Conservation (phyloP, 192 early-diverging fungal species). For the Globomyces pollinis-pini region DNA sequence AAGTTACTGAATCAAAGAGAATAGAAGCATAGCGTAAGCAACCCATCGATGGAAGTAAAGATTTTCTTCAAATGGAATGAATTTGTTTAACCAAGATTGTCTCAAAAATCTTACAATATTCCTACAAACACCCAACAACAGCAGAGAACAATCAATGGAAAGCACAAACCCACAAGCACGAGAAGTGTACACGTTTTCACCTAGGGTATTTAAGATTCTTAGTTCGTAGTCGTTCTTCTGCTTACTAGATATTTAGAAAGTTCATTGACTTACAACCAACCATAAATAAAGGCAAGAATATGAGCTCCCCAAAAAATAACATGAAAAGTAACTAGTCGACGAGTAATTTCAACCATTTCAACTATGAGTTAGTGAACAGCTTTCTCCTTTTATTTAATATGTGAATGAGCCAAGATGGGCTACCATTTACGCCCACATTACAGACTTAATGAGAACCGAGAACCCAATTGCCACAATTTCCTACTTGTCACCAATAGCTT, state of each 20-base stretch:
- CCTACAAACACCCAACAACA: constrained; percentile 48
- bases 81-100: constrained; percentile 6
- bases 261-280: constrained; percentile 26
- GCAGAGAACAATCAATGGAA: constrained; percentile 41
- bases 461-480: too few species aligned
- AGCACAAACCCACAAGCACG: constrained; percentile 51
- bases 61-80: constrained; percentile 49
- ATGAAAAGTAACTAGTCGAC: constrained; percentile 14
- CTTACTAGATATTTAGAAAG: constrained; percentile 20
- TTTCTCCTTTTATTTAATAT: too few species aligned
- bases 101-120: constrained; percentile 12
- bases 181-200: constrained; percentile 41
- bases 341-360: constrained; percentile 13
- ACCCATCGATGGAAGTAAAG: constrained; percentile 54
- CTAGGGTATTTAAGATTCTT: constrained; percentile 40
- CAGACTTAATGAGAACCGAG: too few species aligned
- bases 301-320: constrained; percentile 27
- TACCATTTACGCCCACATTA: too few species aligned
- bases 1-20: constrained; percentile 55
- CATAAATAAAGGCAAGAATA: constrained; percentile 37
- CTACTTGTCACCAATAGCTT: too few species aligned
- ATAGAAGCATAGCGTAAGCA: constrained; percentile 55
- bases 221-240: constrained; percentile 43
- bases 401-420: too few species aligned
- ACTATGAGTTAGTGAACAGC: not conserved